phyloP scores from a whole-genome alignment of 306 rosid genomes.

The Psophocarpus tetragonolobus region DNA sequence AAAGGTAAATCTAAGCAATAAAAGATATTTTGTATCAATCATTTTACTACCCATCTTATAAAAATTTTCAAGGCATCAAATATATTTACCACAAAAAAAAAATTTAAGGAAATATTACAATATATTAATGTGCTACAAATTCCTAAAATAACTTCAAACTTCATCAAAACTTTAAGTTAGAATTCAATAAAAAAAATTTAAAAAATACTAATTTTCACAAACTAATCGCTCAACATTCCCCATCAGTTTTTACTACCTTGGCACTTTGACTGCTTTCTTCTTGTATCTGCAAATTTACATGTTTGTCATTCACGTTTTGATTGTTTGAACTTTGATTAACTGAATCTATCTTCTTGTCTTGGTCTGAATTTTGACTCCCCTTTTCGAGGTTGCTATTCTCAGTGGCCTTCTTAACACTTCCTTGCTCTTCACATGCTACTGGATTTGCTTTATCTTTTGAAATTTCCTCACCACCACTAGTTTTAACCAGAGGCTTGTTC shows the following conservation, averaged over 20 bases:
- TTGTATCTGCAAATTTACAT: slow-evolving; percentile 28
- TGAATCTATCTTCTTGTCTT: slow-evolving; percentile 17
- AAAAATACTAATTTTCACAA: neutral
- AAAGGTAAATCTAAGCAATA: neutral
- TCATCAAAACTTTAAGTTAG: neutral
- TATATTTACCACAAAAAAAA: slow-evolving; percentile 11
- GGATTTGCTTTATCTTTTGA: slow-evolving; percentile 32
- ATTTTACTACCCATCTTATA: neutral
- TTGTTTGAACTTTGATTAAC: slow-evolving; percentile 29
- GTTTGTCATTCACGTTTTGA: slow-evolving; percentile 40
- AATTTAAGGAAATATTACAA: neutral
- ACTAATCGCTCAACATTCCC: slow-evolving; percentile 4
- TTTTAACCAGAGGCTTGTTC: slow-evolving; percentile 3
- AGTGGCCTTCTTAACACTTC: slow-evolving; percentile 14
- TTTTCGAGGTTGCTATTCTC: slow-evolving; percentile 32
- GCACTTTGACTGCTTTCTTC: slow-evolving; percentile 32
- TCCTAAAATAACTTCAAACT: neutral
- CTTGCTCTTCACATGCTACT: slow-evolving; percentile 13
- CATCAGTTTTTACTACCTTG: slow-evolving; percentile 17
- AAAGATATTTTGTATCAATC: neutral
- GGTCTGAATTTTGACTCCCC: slow-evolving; percentile 27
- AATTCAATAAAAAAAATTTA: neutral
- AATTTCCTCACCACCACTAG: neutral
- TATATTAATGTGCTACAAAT: neutral
- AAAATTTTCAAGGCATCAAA: neutral